Base-by-base conservation (phyloP, 345 rosid genomes). In the Populus tremula region DNA sequence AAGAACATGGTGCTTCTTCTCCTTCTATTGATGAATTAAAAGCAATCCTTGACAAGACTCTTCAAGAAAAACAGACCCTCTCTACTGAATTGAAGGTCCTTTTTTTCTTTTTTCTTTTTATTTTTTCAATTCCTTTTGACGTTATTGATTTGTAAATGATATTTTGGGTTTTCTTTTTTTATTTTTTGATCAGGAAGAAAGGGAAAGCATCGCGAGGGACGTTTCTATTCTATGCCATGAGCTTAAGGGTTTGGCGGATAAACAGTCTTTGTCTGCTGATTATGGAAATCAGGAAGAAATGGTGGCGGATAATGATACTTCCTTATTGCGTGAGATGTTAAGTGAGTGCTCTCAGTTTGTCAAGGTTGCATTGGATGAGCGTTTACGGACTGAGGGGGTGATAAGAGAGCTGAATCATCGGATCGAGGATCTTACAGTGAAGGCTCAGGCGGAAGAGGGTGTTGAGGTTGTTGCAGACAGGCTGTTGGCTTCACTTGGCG, bases 351-450 rank as follows among this genome's bases (percentile, higher is more conserved):
- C 91, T 2, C 77, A 79, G 84, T 73, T 82, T 71, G 85, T 88
- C 23, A 77, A 79, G 75, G 80, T 54, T 70, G 88, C 85, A 8
- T 45, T 78, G 56, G 90, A 86, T 84, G 89, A 88, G 80, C 70
- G 78, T 66, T 76, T 74, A 33, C 89, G 65, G 76, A 81, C 59
- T 76, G 92, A 91, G 77, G 86, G 67, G 74, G 75, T 78, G 1
- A 72, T 87, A 63, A 83, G 63, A 69, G 87, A 84, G 79, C 88
- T 91, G 29, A 87, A 87, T 78, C 82, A 31, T 43, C 90, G 91
- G 82, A 92, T 92, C 78, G 88, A 87, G 71, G 89, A 85, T 74
- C 91, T 92, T 71, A 86, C 88, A 74, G 61, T 80, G 31, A 91
- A 86, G 83, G 72, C 89, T 72, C 78, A 78, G 75, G 81, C 68